Evolutionary conservation across 1,284 basidiomycete genomes (phyloP).

Genomic region (Gomphus sp.): DNA sequence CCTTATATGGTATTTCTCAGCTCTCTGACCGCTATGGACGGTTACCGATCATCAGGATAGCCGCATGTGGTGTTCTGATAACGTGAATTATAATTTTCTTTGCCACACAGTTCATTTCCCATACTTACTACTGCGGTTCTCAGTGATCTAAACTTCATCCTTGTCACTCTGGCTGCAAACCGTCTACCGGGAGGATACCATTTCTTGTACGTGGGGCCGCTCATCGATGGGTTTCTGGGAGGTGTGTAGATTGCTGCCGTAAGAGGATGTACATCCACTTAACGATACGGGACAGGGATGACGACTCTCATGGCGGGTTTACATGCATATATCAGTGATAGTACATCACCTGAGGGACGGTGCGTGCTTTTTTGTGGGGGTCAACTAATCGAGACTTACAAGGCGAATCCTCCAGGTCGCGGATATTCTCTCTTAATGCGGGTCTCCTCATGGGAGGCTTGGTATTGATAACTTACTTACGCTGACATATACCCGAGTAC

Average conservation of each 20-base stretch:
- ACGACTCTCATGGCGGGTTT: slow-evolving; percentile 99
- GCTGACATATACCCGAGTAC: neutral
- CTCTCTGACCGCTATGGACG: slow-evolving; percentile 78
- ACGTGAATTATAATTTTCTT: slow-evolving; percentile 26
- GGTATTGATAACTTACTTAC: slow-evolving; percentile 17
- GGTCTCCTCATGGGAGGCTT: slow-evolving; percentile 60
- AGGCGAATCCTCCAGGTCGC: slow-evolving; percentile 25
- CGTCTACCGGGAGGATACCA: slow-evolving; percentile 73
- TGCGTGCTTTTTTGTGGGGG: neutral
- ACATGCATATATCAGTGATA: slow-evolving; percentile 88
- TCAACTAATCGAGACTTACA: neutral
- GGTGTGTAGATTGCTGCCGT: slow-evolving; percentile 37
- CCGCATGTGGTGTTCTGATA: slow-evolving; percentile 53
- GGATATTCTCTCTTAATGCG: slow-evolving; percentile 50
- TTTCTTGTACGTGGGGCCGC: slow-evolving; percentile 67
- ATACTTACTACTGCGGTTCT: slow-evolving; percentile 8
- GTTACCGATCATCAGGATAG: slow-evolving; percentile 52
- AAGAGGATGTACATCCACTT: neutral
- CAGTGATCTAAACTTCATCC: slow-evolving; percentile 57
- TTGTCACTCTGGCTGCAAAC: slow-evolving; percentile 52
- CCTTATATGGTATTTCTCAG: slow-evolving; percentile 22
- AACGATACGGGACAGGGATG: slow-evolving; percentile 38
- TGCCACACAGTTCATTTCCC: neutral
- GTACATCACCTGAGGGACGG: slow-evolving; percentile 40
- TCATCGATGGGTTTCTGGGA: slow-evolving; percentile 72